Evolutionary conservation across 495 filamentous ascomycete genomes (phyloP), one percentile per base, ranked within the genome.

Genomic region (Aeminium ludgeri): DNA sequence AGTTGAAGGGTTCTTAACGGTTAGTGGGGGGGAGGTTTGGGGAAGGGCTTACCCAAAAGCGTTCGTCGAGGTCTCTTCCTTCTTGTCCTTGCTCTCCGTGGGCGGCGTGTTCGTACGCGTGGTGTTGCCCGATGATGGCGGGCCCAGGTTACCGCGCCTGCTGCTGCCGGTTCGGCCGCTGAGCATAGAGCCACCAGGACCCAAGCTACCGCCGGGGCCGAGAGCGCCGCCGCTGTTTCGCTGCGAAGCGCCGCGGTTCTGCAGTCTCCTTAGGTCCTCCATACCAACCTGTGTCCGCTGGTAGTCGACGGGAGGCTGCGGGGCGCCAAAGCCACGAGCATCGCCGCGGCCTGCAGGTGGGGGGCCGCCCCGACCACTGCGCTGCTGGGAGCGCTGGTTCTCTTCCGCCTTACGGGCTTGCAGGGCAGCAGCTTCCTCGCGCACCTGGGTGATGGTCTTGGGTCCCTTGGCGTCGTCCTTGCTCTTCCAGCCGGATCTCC

Each of bases 401-500:
- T 82, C 77, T 19, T 67, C 61, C 47, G 79, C 76, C n/a, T 69
- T 66, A 48, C 68, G 65, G 53, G 70, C 66, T 43, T 67, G 76
- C 12, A 81, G 83, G 48, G 76, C 78, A 35, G 66, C 65, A 54
- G 85, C 84, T 63, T 93, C 85, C 50, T 76, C 76, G 50, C 81
- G 78, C 47, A 99, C 80, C 65, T 95, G 80, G 10, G 80, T 74
- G 36, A 99, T 79, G 8, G 89, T 99, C 71, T 94, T 94, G 37
- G 89, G 89, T 28, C 89, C 89, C 65, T 96, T 96, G 57, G 76
- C 69, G 29, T 74, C 68, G 52, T 89, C 84, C 69, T 94, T 96
- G 36, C 80, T 81, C 23, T 65, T 53, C 89, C 89, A 99, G 52
- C 66, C 61, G 27, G 63, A 65, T 51, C 57, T 68, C 41, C 89